Percentiles rank a stretch among this genome's conserved stretches.
Evolutionary conservation across 257 asterid species (phyloP).

Genomic region (Paraleonurus japonicus): DNA sequence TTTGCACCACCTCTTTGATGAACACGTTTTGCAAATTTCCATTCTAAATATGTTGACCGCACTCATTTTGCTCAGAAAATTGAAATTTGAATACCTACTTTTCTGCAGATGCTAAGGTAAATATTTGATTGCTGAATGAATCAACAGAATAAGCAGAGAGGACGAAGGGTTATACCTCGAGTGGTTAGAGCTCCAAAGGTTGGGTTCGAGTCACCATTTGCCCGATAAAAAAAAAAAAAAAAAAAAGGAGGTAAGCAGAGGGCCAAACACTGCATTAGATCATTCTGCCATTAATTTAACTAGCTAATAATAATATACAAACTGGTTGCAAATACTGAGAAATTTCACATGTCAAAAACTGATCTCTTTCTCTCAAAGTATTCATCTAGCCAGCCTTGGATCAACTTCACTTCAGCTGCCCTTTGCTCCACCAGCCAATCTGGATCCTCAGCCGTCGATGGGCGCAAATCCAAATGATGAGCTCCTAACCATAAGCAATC

Average conservation of each 20-base stretch:
- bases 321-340: neutral
- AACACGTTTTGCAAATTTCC: too few species aligned
- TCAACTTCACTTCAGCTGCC: constrained; percentile 55
- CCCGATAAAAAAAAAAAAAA: too few species aligned
- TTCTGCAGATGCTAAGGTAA: too few species aligned
- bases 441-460: constrained; percentile 70
- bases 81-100: too few species aligned
- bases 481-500: constrained; percentile 51
- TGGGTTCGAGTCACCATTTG: too few species aligned
- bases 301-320: neutral
- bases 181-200: too few species aligned
- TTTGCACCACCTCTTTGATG: too few species aligned
- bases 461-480: constrained; percentile 89
- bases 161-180: too few species aligned
- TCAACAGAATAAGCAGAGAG: too few species aligned
- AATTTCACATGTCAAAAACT: constrained; percentile 35
- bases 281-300: neutral
- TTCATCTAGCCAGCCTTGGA: constrained; percentile 61
- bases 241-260: constrained; percentile 24
- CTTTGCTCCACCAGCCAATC: constrained; percentile 86
- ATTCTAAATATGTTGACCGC: too few species aligned
- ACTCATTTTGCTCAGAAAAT: too few species aligned
- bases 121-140: too few species aligned
- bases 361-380: constrained; percentile 41
- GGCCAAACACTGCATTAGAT: constrained; percentile 1